Evolutionary conservation across 306 rosid species (phyloP).

Genomic region (Acacia acuminata): DNA sequence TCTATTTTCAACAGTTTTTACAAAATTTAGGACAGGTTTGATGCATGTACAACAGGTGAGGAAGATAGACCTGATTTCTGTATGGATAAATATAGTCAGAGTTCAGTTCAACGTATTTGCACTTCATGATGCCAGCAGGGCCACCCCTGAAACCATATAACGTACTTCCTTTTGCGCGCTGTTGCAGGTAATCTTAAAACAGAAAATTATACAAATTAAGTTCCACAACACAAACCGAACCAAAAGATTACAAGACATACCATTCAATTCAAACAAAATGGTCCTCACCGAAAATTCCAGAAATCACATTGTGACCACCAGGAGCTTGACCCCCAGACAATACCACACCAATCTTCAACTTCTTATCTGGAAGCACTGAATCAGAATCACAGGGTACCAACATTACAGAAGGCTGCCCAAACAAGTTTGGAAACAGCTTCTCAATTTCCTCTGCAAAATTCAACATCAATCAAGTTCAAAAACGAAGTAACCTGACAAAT

Average conservation of each 20-base stretch:
- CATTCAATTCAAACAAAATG: slow-evolving; percentile 1
- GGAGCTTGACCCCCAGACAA: slow-evolving; percentile 99
- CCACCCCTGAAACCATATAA: slow-evolving; percentile 95
- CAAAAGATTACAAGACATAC: background rate
- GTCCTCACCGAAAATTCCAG: slow-evolving; percentile 83
- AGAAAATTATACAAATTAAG: slow-evolving; percentile 14
- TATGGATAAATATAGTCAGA: slow-evolving; percentile 83
- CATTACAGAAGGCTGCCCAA: slow-evolving; percentile 80
- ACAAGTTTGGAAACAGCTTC: slow-evolving; percentile 78
- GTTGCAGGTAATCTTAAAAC: slow-evolving; percentile 83
- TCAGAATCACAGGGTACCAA: slow-evolving; percentile 56
- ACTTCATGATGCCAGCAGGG: slow-evolving; percentile 98
- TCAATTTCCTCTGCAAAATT: slow-evolving; percentile 73
- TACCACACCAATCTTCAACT: slow-evolving; percentile 88
- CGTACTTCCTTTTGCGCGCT: slow-evolving; percentile 75
- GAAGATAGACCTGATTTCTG: slow-evolving; percentile 79
- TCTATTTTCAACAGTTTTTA: background rate
- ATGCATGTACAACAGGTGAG: background rate
- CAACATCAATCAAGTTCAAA: background rate
- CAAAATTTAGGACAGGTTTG: background rate
- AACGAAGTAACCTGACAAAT: background rate
- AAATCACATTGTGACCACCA: slow-evolving; percentile 96
- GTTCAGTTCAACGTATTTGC: slow-evolving; percentile 76
- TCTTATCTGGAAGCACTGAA: slow-evolving; percentile 34
- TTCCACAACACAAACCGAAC: background rate